Evolutionary conservation across 108 stramenopile species (phyloP).

Genomic region (Cyclotella distinguenda): DNA sequence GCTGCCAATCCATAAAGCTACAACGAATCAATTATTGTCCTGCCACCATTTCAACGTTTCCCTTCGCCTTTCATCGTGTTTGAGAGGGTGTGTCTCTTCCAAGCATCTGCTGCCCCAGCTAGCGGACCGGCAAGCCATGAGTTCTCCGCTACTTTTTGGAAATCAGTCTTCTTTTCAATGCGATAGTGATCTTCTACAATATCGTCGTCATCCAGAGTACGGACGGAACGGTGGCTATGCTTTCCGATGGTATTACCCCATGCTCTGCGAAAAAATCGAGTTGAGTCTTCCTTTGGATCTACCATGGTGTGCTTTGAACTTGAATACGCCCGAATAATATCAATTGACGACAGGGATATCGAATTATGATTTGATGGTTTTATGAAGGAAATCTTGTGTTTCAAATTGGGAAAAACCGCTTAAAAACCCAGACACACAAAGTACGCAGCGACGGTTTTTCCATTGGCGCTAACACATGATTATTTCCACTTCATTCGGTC

Average conservation of each 20-base stretch:
- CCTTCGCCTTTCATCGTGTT: background rate
- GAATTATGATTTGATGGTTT: too few species aligned
- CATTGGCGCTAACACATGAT: too few species aligned
- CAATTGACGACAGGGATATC: too few species aligned
- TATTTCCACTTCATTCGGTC: too few species aligned
- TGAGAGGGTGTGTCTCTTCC: background rate
- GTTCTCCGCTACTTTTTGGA: background rate
- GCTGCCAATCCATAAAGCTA: too few species aligned
- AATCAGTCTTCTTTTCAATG: constrained; percentile 4
- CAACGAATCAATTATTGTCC: too few species aligned
- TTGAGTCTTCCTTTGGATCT: background rate
- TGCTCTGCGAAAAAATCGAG: background rate
- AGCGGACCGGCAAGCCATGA: constrained; percentile 15
- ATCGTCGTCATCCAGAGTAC: background rate
- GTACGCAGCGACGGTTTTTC: too few species aligned
- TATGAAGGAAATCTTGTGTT: too few species aligned
- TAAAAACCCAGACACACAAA: too few species aligned
- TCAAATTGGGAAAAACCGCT: too few species aligned
- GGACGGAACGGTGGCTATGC: constrained; percentile 1
- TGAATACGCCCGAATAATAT: too few species aligned
- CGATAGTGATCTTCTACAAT: background rate
- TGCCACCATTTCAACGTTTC: background rate
- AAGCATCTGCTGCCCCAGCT: constrained; percentile 2
- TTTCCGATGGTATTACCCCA: constrained; percentile 2
- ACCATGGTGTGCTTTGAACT: background rate